Evolutionary conservation across 768 basidiomycete species (phyloP), one percentile per base, ranked within the genome.

Genomic region (Hypholoma sublateritium): DNA sequence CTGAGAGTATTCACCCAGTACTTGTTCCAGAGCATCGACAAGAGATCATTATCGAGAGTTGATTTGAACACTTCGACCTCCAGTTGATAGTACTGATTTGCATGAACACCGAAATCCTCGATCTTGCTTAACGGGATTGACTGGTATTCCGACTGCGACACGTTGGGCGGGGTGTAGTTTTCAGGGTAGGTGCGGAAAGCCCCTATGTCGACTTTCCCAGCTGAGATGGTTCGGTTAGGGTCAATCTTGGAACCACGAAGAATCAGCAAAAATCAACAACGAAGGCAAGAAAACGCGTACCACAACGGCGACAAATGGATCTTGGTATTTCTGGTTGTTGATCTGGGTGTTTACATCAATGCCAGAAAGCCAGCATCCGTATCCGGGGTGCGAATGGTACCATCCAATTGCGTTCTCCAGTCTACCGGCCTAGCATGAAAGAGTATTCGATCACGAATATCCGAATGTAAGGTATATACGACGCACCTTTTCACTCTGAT

Each of bases 381-480:
- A 99, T 13, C 97, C 97, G 5, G 97, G 97, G 76, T 99, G 97
- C 14, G 94, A 96, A 71, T 97, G 94, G 70, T 97, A 97, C 94
- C 94, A 96, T n/a, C 94, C 94, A 62, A 95, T 91, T 6, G 86
- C 88, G 68, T 95, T 86, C 70, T 96, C 94, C 47, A 85, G 77
- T 66, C 95, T 77, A 50, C 88, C 89, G 13, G 91, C 94, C 86
- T 97, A 45, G 14, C 5, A 17, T 14, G 53, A 49, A 25, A 51
- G 12, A 36, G 0, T 56, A 58, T 37, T 48, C 58, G n/a, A 14
- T 28, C 32, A 28, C 53, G 35, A 17, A 12, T 24, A 28, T 32
- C 43, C 49, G 22, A 37, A 55, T 41, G 37, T 1, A 59, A 41
- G 11, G 6, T 19, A 32, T 32, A 32, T 9, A 34, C 22, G 7